Conservation (phyloP, 192 early-diverging fungal genomes). For the Spizellomyces sp. region DNA sequence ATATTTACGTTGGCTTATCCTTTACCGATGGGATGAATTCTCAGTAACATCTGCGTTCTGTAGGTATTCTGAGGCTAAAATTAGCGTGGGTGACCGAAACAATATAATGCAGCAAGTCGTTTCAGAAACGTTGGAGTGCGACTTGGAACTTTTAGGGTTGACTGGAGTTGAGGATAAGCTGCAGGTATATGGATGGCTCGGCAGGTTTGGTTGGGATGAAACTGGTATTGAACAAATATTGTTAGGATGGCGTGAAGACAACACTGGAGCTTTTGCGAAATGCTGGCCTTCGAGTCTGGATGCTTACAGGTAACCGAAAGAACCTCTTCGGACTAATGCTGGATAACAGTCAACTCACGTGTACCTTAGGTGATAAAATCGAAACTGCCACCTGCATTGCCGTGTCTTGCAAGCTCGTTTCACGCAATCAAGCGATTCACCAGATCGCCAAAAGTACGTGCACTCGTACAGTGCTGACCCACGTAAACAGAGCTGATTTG, state of each 20-base stretch:
- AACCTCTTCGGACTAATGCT: not conserved
- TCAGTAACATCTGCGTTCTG: no score
- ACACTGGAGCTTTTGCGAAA: conserved; percentile 89
- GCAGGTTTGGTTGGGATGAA: not conserved
- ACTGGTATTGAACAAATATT: not conserved
- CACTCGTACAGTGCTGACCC: conserved; percentile 56
- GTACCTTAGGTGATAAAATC: conserved; percentile 78
- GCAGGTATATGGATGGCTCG: conserved; percentile 46
- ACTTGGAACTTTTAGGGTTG: conserved; percentile 87
- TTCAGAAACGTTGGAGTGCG: conserved; percentile 70
- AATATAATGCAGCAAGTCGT: conserved; percentile 70
- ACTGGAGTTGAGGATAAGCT: conserved; percentile 97
- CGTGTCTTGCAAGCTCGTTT: conserved; percentile 86
- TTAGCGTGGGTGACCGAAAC: conserved; percentile 66
- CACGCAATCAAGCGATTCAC: conserved; percentile 84
- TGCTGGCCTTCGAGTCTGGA: conserved; percentile 93
- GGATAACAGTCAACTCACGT: not conserved
- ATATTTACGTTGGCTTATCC: not conserved
- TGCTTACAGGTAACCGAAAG: conserved; percentile 71
- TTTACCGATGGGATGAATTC: not conserved
- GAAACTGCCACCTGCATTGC: conserved; percentile 97
- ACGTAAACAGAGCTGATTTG: conserved; percentile 44
- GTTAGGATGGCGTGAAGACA: conserved; percentile 76
- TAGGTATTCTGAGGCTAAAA: conserved; percentile 62
- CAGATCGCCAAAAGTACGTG: conserved; percentile 66